phyloP scores from a whole-genome alignment of 176 grass and related monocot species.

The Avena eriantha region DNA sequence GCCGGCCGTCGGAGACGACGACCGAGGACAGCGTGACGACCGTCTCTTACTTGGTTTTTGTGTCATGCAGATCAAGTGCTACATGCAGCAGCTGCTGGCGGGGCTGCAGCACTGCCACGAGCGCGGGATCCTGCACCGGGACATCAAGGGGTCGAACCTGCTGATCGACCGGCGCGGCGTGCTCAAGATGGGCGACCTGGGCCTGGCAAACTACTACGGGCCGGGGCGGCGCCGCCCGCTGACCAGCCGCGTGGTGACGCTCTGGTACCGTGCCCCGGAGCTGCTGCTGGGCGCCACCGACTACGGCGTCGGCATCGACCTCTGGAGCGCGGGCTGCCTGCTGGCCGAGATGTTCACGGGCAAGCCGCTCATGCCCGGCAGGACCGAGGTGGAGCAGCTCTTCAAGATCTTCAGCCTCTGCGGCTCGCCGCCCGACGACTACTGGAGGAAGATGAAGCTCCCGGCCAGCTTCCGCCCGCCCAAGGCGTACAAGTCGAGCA shows the following conservation, averaged over 20 bases:
- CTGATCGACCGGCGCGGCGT: constrained; percentile 56
- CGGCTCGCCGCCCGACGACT: constrained; percentile 70
- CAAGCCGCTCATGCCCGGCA: constrained; percentile 47
- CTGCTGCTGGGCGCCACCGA: constrained; percentile 50
- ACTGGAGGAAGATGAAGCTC: constrained; percentile 60
- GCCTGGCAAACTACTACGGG: constrained; percentile 59
- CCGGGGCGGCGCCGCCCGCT: constrained; percentile 43
- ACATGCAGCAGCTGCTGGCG: constrained; percentile 58
- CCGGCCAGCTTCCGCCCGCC: constrained; percentile 43
- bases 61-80: constrained; percentile 44
- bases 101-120: constrained; percentile 69
- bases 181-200: constrained; percentile 64
- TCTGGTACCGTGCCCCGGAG: constrained; percentile 60
- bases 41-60: background rate
- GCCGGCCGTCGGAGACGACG: background rate
- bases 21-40: background rate
- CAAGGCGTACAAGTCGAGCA: constrained; percentile 46
- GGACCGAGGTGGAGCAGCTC: constrained; percentile 62
- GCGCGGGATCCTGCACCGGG: constrained; percentile 58
- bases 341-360: constrained; percentile 60
- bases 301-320: constrained; percentile 59
- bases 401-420: constrained; percentile 62
- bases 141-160: constrained; percentile 70
- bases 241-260: constrained; percentile 60
- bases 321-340: constrained; percentile 64